Percentiles rank a stretch among this genome's conserved stretches.
Conservation (phyloP, 148 eudicot genomes). For the Hydrangea macrophylla region DNA sequence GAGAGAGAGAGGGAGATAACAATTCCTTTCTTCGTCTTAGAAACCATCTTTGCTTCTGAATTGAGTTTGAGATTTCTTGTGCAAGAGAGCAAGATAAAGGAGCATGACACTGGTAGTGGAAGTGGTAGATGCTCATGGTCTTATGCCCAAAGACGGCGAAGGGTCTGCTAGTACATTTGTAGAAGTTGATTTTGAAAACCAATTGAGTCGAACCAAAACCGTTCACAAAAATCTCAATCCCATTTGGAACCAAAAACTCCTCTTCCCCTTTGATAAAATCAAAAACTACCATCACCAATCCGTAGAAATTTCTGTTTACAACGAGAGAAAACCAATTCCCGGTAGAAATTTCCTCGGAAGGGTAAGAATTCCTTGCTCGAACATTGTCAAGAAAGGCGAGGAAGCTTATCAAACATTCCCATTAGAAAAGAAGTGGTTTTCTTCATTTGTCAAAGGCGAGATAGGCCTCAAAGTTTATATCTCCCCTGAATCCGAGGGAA, state of each 20-base stretch:
- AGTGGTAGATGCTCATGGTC: conserved; percentile 36
- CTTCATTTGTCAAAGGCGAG: conserved; percentile 30
- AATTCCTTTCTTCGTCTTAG: background rate
- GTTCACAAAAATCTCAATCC: conserved; percentile 29
- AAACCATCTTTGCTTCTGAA: conserved; percentile 56
- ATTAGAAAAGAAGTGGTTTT: conserved; percentile 30
- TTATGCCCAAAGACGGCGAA: conserved; percentile 34
- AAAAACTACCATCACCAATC: conserved; percentile 20
- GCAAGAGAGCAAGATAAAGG: conserved; percentile 27
- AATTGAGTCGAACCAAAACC: conserved; percentile 28
- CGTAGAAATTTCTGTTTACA: conserved; percentile 31
- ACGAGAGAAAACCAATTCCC: conserved; percentile 24
- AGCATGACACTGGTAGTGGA: conserved; percentile 34
- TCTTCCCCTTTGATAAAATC: conserved; percentile 24
- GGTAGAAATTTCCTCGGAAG: conserved; percentile 35
- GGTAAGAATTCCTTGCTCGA: conserved; percentile 35
- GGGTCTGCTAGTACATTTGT: conserved; percentile 35
- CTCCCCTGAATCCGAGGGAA: conserved; percentile 8
- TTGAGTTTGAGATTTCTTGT: conserved; percentile 47
- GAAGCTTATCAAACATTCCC: conserved; percentile 36
- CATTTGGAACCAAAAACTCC: conserved; percentile 34
- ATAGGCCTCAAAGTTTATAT: conserved; percentile 32
- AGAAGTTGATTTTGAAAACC: conserved; percentile 35
- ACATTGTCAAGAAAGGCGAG: conserved; percentile 33
- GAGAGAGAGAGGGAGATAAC: background rate